Conservation (phyloP, 257 asterid genomes). For the Craterostigma plantagineum region DNA sequence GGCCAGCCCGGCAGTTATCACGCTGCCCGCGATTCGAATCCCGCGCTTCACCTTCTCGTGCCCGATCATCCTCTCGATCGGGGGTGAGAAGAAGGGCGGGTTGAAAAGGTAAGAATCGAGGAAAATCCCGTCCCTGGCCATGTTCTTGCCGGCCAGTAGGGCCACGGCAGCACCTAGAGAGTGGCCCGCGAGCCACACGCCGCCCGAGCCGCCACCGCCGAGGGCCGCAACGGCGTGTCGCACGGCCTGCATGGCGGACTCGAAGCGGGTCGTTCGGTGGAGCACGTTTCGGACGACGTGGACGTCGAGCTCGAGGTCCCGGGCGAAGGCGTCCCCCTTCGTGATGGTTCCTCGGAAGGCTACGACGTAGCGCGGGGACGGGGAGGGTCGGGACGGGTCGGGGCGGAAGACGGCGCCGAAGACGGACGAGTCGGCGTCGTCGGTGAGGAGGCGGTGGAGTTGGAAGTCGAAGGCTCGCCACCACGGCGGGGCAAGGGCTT, state of each 20-base stretch:
- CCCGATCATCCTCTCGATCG: conserved; percentile 62
- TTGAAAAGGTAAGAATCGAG: conserved; percentile 65
- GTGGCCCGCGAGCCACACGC: conserved; percentile 74
- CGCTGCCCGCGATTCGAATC: conserved; percentile 58
- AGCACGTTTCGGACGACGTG: conserved; percentile 51
- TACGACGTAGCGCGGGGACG: conserved; percentile 34
- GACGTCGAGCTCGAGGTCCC: conserved; percentile 56
- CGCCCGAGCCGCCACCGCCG: conserved; percentile 42
- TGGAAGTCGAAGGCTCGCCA: conserved; percentile 51
- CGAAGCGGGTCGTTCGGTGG: conserved; percentile 66
- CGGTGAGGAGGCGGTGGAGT: conserved; percentile 38
- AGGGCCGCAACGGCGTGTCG: conserved; percentile 44
- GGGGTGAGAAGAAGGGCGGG: conserved; percentile 77
- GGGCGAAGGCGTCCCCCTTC: conserved; percentile 54
- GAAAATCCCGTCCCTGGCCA: conserved; percentile 41
- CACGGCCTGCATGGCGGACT: conserved; percentile 52
- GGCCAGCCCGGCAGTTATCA: conserved; percentile 78
- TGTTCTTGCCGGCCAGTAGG: conserved; percentile 60
- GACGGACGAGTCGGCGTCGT: conserved; percentile 49
- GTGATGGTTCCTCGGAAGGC: conserved; percentile 80
- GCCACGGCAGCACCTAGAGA: conserved; percentile 89
- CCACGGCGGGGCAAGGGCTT: conserved; percentile 86
- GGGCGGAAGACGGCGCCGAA: conserved; percentile 70
- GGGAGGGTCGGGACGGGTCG: conserved; percentile 12
- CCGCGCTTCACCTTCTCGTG: conserved; percentile 59